Conservation (phyloP, 805 yeast genomes). For the Sugiyamaella mastotermitis region DNA sequence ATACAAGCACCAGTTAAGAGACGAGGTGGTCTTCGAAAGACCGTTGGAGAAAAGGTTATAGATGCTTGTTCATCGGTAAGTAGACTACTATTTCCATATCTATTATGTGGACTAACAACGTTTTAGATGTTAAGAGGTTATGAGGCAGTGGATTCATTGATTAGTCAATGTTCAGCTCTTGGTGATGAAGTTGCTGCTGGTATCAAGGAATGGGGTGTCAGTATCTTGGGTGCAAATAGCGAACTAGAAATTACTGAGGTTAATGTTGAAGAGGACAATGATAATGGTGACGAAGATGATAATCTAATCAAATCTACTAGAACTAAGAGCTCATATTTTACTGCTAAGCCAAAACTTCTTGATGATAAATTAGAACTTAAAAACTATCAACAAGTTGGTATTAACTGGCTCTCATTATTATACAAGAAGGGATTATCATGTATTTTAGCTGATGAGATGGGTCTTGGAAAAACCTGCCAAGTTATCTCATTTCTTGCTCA, state of each 20-base stretch:
- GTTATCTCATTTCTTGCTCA: constrained; percentile 88
- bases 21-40: constrained; percentile 41
- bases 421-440: constrained; percentile 79
- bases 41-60: constrained; percentile 68
- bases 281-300: constrained; percentile 24
- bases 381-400: constrained; percentile 92
- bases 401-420: constrained; percentile 83
- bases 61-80: constrained; percentile 47
- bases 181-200: constrained; percentile 67
- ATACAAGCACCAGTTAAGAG: constrained; percentile 26
- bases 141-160: constrained; percentile 89
- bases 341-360: constrained; percentile 64
- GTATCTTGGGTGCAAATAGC: constrained; percentile 54
- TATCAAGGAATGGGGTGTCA: constrained; percentile 85
- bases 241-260: constrained; percentile 61
- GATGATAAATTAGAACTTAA: constrained; percentile 63
- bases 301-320: neutral
- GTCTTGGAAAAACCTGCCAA: constrained; percentile 91
- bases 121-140: constrained; percentile 79
- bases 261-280: constrained; percentile 30
- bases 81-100: too few species aligned
- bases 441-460: constrained; percentile 98
- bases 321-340: constrained; percentile 37
- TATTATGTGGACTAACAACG: neutral
- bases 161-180: constrained; percentile 71